These are phyloP conservation scores for Mucor lusitanicus DNA, from an alignment of 371 early-diverging fungal genomes.

Conservation along the genomic window DNA sequence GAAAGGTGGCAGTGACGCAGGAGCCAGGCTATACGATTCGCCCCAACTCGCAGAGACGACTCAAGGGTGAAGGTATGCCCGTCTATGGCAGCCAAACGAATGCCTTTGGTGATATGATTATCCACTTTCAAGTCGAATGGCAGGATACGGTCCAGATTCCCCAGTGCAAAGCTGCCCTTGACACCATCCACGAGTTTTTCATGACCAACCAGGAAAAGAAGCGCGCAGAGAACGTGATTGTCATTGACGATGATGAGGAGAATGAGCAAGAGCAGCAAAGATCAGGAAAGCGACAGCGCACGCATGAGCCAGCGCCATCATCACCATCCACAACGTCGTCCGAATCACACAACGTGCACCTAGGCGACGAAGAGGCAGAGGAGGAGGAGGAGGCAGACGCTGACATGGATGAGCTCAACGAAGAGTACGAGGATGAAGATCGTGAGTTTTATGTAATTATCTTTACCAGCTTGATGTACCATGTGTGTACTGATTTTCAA, in stretches of 20 bases:
- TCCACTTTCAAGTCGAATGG: constrained; percentile 6
- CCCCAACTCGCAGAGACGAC: not conserved
- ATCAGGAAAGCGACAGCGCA: not conserved
- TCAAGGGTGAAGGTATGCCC: constrained; percentile 15
- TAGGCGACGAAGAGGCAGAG: not conserved
- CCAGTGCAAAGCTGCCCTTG: not conserved
- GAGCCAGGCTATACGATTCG: not conserved
- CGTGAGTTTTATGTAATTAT: not conserved
- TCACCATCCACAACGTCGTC: no score
- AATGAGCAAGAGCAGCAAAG: not conserved
- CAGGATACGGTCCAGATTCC: constrained; percentile 9
- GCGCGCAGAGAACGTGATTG: not conserved
- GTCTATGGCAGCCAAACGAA: not conserved
- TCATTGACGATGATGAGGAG: constrained; percentile 16
- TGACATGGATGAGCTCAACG: not conserved
- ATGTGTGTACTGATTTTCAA: no score
- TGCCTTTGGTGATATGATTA: constrained; percentile 3
- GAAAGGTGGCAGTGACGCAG: not conserved
- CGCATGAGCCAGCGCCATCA: not conserved
- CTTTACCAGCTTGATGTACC: no score
- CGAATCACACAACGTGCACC: no score
- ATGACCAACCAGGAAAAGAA: constrained; percentile 3
- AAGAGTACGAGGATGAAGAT: not conserved
- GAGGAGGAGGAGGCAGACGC: not conserved
- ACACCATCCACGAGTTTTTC: not conserved